These are phyloP conservation scores for Rhipidocladum racemiflorum DNA, from an alignment of 176 grass and related monocot species.

Conservation along the genomic window DNA sequence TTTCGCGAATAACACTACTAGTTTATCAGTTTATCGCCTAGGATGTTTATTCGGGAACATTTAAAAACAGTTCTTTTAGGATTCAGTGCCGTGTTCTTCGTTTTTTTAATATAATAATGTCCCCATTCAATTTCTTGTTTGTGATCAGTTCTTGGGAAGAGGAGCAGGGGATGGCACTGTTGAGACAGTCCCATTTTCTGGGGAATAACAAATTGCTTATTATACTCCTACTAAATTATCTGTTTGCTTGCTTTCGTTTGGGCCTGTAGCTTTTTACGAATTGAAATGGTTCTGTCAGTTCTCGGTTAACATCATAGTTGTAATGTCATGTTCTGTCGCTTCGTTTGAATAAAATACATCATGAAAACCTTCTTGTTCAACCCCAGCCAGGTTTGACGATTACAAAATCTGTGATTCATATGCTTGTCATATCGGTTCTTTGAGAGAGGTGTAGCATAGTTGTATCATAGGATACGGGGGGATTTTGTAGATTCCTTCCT, in stretches of 20 bases:
- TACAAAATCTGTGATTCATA: neutral
- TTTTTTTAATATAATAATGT: neutral
- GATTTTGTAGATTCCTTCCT: slow-evolving; percentile 9
- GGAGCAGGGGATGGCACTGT: neutral
- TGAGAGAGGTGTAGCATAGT: neutral
- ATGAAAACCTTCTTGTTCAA: slow-evolving; percentile 2
- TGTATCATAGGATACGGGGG: neutral
- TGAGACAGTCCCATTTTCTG: neutral
- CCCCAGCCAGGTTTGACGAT: neutral
- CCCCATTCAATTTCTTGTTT: neutral
- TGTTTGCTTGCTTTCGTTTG: neutral
- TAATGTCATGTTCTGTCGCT: neutral
- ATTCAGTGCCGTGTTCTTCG: slow-evolving; percentile 7
- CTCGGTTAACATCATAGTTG: neutral
- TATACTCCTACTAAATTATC: neutral
- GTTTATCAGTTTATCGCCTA: slow-evolving; percentile 7
- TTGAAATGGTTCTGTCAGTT: neutral
- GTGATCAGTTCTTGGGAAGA: neutral
- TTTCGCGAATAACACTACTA: neutral
- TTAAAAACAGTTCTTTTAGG: neutral
- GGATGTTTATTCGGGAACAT: slow-evolving; percentile 19
- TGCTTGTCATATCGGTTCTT: slow-evolving; percentile 2
- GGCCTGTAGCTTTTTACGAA: neutral
- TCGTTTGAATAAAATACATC: neutral
- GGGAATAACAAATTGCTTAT: neutral